Evolutionary conservation across 1,284 basidiomycete species (phyloP).

Genomic region (Pyrrhoderma noxium): DNA sequence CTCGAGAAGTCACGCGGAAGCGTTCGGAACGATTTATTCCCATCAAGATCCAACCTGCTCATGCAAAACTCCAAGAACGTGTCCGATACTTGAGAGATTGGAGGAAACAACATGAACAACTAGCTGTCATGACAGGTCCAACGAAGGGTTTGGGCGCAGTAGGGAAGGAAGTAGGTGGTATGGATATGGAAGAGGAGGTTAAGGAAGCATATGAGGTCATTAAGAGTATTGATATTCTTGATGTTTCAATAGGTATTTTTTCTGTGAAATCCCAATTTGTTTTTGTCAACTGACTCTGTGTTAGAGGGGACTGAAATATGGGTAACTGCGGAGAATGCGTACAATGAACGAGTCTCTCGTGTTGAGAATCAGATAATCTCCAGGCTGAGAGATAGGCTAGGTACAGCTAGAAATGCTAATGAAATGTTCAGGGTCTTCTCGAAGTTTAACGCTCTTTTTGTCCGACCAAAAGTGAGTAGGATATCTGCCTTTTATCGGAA

Average conservation of each 20-base stretch:
- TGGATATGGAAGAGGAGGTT: conserved; percentile 98
- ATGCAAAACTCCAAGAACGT: conserved; percentile 87
- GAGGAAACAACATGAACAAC: conserved; percentile 95
- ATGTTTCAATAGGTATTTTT: conserved; percentile 75
- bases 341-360: conserved; percentile 94
- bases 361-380: conserved; percentile 99
- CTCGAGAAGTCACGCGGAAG: conserved; percentile 90
- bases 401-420: conserved; percentile 94
- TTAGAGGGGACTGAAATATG: conserved; percentile 97
- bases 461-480: conserved; percentile 90
- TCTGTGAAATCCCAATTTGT: not conserved
- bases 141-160: conserved; percentile 76
- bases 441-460: conserved; percentile 96
- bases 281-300: conserved; percentile 1
- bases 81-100: conserved; percentile 86
- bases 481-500: not conserved
- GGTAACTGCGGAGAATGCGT: conserved; percentile 93
- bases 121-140: conserved; percentile 95
- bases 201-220: conserved; percentile 91
- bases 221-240: conserved; percentile 93
- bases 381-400: conserved; percentile 82
- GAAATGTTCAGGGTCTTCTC: conserved; percentile 99
- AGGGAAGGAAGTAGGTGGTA: conserved; percentile 69
- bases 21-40: conserved; percentile 93
- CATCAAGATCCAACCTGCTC: conserved; percentile 90